Evolutionary conservation across 306 rosid genomes (phyloP), one percentile per base, ranked within the genome.

Genomic region (Ochetophila trinervis): DNA sequence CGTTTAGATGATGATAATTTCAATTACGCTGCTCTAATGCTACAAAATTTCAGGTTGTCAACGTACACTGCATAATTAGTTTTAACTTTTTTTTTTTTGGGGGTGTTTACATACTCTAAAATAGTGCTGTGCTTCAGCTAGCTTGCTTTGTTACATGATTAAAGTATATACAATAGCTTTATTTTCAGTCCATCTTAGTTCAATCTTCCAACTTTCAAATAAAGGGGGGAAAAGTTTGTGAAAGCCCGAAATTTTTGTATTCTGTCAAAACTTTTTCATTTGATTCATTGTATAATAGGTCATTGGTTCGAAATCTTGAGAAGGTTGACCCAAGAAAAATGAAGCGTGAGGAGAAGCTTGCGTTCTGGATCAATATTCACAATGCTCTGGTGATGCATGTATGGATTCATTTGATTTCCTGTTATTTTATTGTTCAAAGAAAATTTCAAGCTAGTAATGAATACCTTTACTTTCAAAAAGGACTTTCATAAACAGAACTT

Each of bases 331-430:
- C 75, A 0, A 55, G 59, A 32, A 70, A 70, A 63, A 74, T 79
- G 83, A 79, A 60, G 64, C 76, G 77, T 9, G 80, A 74, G 68
- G 76, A 79, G 83, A 78, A 68, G 74, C 75, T 78, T 63, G 75
- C 70, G 0, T 78, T 78, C 62, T 78, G 82, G 82, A 78, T 79
- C 48, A 79, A 79, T 58, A 70, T 79, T 66, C 80, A 79, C 66
- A 79, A 79, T 62, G 74, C 83, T 57, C 56, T 79, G 42, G 66
- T 74, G 66, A 74, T 79, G 83, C 83, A 79, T 69, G 83, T 79
- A 74, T 24, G 83, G 45, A 16, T 52, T 35, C 58, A 27, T 27
- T 27, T 4, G 4, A 27, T 27, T 27, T 27, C 32, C 32, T 27
- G 4, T 27, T 4, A 27, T 27, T 2, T 27, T 27, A 27, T 27